These are phyloP conservation scores for Amborella trichopoda DNA, from an alignment of 164 flowering plant genomes.

Conservation along the genomic window DNA sequence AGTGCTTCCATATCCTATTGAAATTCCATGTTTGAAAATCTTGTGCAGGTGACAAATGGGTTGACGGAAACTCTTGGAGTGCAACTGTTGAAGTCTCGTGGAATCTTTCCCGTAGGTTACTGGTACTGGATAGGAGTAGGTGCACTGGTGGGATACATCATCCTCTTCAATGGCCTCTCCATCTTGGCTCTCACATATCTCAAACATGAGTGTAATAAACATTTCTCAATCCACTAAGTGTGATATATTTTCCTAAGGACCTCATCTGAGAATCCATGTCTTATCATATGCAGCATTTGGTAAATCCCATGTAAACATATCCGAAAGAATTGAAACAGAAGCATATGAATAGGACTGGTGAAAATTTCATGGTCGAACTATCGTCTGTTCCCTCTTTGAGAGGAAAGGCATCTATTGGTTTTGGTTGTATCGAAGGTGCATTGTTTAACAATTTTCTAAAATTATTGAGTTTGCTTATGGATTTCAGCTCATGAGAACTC, in stretches of 20 bases:
- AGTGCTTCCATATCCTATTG: background rate
- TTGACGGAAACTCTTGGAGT: too few species aligned
- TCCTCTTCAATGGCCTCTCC: conserved; percentile 18
- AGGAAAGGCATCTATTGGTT: background rate
- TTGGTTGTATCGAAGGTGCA: too few species aligned
- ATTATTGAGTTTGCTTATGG: background rate
- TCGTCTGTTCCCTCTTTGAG: background rate
- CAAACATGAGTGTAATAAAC: conserved; percentile 25
- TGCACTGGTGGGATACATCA: conserved; percentile 18
- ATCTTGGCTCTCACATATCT: conserved; percentile 17
- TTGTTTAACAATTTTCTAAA: background rate
- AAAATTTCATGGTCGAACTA: background rate
- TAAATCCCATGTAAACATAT: conserved; percentile 11
- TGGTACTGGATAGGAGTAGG: conserved; percentile 34
- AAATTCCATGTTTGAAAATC: too few species aligned
- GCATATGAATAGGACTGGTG: background rate
- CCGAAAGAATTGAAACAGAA: background rate
- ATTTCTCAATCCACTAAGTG: too few species aligned
- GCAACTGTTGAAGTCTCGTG: conserved; percentile 15
- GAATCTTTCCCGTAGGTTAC: conserved; percentile 17
- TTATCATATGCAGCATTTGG: conserved; percentile 13
- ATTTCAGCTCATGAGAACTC: background rate
- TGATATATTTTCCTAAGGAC: background rate
- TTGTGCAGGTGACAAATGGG: background rate
- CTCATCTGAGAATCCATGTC: background rate